Conservation (phyloP, 2,329 filamentous ascomycete genomes). For the Xylaria sp. region DNA sequence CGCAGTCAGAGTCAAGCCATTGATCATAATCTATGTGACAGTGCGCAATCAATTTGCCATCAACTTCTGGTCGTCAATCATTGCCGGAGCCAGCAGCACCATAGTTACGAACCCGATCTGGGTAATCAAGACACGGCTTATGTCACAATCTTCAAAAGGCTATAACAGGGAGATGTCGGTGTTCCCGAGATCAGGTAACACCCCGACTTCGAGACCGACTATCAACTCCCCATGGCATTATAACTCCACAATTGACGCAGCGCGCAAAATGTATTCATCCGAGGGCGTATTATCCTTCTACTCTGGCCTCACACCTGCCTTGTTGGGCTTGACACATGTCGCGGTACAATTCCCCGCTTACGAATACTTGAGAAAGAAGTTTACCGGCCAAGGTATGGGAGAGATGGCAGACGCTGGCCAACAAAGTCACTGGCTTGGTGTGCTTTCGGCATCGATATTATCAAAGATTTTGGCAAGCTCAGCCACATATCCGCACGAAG, state of each 20-base stretch:
- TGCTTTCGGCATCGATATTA: slow-evolving; percentile 87
- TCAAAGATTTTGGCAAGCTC: slow-evolving; percentile 96
- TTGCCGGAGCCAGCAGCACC: slow-evolving; percentile 92
- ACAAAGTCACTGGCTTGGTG: slow-evolving; percentile 81
- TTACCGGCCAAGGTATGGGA: slow-evolving; percentile 91
- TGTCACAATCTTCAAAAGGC: slow-evolving; percentile 80
- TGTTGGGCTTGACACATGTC: slow-evolving; percentile 92
- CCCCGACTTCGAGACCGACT: slow-evolving; percentile 64
- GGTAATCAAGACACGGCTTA: slow-evolving; percentile 98
- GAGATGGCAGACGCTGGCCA: slow-evolving; percentile 67
- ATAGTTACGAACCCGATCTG: slow-evolving; percentile 97
- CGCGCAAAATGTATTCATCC: slow-evolving; percentile 92
- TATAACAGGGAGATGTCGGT: slow-evolving; percentile 58
- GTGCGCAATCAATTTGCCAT: slow-evolving; percentile 78
- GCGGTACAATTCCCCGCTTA: slow-evolving; percentile 98
- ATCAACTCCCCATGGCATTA: slow-evolving; percentile 89
- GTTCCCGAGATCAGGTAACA: slow-evolving; percentile 63
- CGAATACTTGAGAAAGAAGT: slow-evolving; percentile 89
- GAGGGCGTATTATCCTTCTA: slow-evolving; percentile 95
- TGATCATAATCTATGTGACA: slow-evolving; percentile 33
- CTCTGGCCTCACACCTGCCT: slow-evolving; percentile 89
- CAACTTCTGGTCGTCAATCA: slow-evolving; percentile 88
- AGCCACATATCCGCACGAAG: slow-evolving; percentile 96
- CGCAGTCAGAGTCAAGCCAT: slow-evolving; percentile 6
- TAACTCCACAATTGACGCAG: slow-evolving; percentile 86